These are phyloP conservation scores for Mollisiaceae sp. DNA, from an alignment of 2,329 filamentous ascomycete genomes.

Conservation along the genomic window DNA sequence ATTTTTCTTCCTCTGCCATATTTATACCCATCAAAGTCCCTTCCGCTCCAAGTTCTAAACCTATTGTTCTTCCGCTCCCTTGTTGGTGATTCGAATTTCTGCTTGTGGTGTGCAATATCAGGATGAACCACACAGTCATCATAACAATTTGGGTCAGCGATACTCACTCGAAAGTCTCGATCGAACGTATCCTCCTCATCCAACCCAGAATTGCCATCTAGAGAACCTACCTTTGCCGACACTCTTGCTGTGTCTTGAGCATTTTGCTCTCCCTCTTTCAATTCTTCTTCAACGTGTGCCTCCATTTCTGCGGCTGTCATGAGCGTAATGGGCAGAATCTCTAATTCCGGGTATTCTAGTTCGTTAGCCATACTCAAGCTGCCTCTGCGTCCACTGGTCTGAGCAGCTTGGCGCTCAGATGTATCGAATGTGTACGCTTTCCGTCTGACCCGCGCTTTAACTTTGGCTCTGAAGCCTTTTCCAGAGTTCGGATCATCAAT, in stretches of 20 bases:
- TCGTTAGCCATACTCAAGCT: constrained; percentile 34
- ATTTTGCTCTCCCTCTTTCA: constrained; percentile 13
- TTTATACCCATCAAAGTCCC: constrained; percentile 32
- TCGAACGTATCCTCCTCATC: constrained; percentile 3
- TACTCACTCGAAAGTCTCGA: constrained; percentile 23
- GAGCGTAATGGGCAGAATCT: constrained; percentile 34
- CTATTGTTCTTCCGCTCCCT: constrained; percentile 30
- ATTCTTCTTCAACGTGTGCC: constrained; percentile 17
- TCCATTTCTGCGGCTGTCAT: constrained; percentile 22
- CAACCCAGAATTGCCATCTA: constrained; percentile 24
- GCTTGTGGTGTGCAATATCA: constrained; percentile 1
- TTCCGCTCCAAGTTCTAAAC: constrained; percentile 39
- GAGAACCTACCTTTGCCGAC: not conserved
- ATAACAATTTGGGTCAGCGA: constrained; percentile 38
- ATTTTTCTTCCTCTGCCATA: constrained; percentile 19
- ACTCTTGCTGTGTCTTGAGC: constrained; percentile 10
- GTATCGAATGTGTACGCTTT: constrained; percentile 29
- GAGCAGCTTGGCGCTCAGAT: constrained; percentile 20
- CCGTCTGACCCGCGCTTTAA: constrained; percentile 21
- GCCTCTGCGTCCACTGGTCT: constrained; percentile 33
- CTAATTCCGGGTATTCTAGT: constrained; percentile 40
- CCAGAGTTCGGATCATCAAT: constrained; percentile 24
- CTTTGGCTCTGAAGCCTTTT: constrained; percentile 24
- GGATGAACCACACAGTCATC: constrained; percentile 35
- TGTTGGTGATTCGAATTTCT: not conserved